Percentiles rank a stretch among this genome's conserved stretches.
Evolutionary conservation across 345 rosid genomes (phyloP).

Genomic region (Ailanthus altissimus): DNA sequence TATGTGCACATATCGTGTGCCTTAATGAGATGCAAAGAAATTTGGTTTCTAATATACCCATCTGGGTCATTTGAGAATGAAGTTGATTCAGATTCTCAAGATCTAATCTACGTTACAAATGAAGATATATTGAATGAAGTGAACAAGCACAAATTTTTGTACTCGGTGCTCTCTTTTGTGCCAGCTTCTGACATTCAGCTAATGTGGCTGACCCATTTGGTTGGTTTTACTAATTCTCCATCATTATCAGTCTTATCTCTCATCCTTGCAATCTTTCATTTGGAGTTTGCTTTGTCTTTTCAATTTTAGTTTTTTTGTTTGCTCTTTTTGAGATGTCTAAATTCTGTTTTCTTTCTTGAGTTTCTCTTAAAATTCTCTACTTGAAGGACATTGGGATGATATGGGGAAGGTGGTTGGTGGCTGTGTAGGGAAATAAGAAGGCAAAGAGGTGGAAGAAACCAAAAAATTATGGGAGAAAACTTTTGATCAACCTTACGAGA

Average conservation of each 20-base stretch:
- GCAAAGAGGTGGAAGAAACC: conserved; percentile 52
- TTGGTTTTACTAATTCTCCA: conserved; percentile 21
- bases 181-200: conserved; percentile 70
- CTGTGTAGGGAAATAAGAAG: conserved; percentile 49
- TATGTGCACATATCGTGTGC: too few species aligned
- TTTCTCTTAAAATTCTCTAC: neutral
- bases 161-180: conserved; percentile 45
- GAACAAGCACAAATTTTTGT: conserved; percentile 47
- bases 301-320: conserved; percentile 6
- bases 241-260: neutral
- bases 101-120: conserved; percentile 15
- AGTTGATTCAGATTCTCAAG: conserved; percentile 38
- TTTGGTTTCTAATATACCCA: conserved; percentile 62
- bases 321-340: too few species aligned
- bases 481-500: conserved; percentile 80
- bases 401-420: conserved; percentile 45
- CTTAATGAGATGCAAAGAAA: conserved; percentile 58
- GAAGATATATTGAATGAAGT: conserved; percentile 52
- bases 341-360: neutral
- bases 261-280: too few species aligned
- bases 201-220: conserved; percentile 90
- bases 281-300: neutral
- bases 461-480: conserved; percentile 59
- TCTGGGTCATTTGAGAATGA: conserved; percentile 76
- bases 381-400: conserved; percentile 55